Percentiles rank a stretch among this genome's conserved stretches.
Conservation (phyloP, 345 rosid genomes). For the Eucalyptus regnans region DNA sequence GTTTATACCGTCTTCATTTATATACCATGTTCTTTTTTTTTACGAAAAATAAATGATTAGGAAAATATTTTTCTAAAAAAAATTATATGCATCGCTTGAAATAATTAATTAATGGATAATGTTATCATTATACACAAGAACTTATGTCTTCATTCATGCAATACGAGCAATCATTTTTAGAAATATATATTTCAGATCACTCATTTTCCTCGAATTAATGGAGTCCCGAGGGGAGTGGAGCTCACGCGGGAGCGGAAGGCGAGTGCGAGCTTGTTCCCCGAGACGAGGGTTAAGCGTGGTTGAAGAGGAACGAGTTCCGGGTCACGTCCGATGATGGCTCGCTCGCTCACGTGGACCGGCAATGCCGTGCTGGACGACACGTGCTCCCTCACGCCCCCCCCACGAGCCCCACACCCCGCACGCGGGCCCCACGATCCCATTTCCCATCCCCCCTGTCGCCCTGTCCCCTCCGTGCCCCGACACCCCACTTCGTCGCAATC, state of each 20-base stretch:
- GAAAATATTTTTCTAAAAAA: accelerated
- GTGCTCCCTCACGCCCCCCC: constrained; percentile 9
- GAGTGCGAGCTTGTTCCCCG: neutral
- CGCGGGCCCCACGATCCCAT: constrained; percentile 2
- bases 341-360: constrained; percentile 54
- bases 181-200: too few relatives aligned
- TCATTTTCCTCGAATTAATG: accelerated
- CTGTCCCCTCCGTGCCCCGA: constrained; percentile 29
- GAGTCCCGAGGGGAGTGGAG: neutral
- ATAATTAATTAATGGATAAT: too few relatives aligned
- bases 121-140: too few relatives aligned
- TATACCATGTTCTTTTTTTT: too few relatives aligned
- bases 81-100: too few relatives aligned
- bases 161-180: too few relatives aligned
- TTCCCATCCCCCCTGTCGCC: constrained; percentile 24
- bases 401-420: neutral
- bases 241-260: neutral
- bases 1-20: accelerated
- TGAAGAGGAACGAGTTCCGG: neutral
- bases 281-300: neutral
- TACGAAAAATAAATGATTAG: accelerated
- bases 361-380: constrained; percentile 42
- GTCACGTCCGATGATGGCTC: neutral
- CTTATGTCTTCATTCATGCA: too few relatives aligned
- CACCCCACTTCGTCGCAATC: constrained; percentile 29